Conservation (phyloP, 2,329 filamentous ascomycete species). For the Xylaria sp. region DNA sequence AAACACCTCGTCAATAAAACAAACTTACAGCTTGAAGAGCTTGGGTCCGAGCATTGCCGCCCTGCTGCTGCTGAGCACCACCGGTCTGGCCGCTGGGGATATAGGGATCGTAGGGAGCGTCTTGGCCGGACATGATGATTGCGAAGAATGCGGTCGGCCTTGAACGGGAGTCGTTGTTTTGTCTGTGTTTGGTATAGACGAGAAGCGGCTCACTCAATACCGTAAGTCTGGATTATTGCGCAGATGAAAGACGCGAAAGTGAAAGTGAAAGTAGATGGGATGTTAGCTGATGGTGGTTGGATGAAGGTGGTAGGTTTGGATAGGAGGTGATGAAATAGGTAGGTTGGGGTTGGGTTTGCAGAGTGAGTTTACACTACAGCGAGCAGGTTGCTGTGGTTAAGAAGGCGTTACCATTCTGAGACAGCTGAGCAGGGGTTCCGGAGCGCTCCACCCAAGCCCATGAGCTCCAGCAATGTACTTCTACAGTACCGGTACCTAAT, state of each 20-base stretch:
- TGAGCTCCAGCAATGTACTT: not conserved
- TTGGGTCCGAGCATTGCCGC: constrained; percentile 64
- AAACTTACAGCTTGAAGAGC: constrained; percentile 86
- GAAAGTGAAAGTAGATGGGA: constrained; percentile 28
- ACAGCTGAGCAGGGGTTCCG: constrained; percentile 25
- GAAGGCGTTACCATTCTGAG: constrained; percentile 40
- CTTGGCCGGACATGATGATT: constrained; percentile 63
- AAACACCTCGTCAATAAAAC: constrained; percentile 36
- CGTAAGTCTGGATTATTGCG: constrained; percentile 7
- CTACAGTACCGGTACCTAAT: not conserved
- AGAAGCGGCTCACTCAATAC: constrained; percentile 8
- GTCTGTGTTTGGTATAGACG: constrained; percentile 12
- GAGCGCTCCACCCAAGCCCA: constrained; percentile 26
- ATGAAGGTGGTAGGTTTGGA: constrained; percentile 22
- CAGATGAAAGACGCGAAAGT: constrained; percentile 26
- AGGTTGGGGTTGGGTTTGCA: constrained; percentile 33
- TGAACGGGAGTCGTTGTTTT: not conserved
- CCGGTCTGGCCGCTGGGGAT: constrained; percentile 75
- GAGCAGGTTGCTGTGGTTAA: constrained; percentile 26
- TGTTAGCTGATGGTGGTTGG: constrained; percentile 26
- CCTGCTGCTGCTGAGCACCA: constrained; percentile 57
- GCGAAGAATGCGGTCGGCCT: constrained; percentile 21
- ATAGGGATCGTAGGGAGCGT: constrained; percentile 86
- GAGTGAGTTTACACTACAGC: constrained; percentile 31
- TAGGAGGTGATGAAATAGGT: constrained; percentile 28